Evolutionary conservation across 208 protist genomes (phyloP), one percentile per base, ranked within the genome.

Genomic region (Angomonas ambiguus): DNA sequence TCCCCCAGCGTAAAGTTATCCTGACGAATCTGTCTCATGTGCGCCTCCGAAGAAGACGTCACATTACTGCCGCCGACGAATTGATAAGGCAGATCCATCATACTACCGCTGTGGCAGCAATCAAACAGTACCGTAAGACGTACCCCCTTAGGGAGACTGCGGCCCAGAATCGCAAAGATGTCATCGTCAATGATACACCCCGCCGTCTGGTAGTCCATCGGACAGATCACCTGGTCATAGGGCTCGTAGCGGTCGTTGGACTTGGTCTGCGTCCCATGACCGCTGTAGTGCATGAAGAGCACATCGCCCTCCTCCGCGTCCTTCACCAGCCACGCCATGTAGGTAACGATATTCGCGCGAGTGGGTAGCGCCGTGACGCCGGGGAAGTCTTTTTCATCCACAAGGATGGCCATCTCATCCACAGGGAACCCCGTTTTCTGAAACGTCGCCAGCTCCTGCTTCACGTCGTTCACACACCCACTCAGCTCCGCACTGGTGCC

Each of bases 81-180:
- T 3, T 31, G 65, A 69, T 75, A 90, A 10, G 87, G 82, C 10
- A 94, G 79, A 56, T 92, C 86, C 6, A 92, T 56, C 55, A 87
- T 80, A 41, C 35, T 41, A 41, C 35, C 92, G 1, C 82, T 88
- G 86, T 97, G 92, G 74, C 92, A 97, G 81, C 88, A 94, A 65
- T 97, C 90, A 66, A 94, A 93, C 49, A 97, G 70, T 13, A 71
- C 72, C 1, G 86, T 92, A 0, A 96, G 70, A 8, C 80, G 83
- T 22, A 84, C 79, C n/a, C 81, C 86, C 24, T 45, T 27, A n/a
- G 87, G 80, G 16, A 96, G 67, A 35, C 48, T n/a, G 24, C 67
- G 31, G 31, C 68, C 67, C 13, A 95, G 79, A 42, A 83, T 61
- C 25, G 61, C 56, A 59, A 88, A 79, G 45, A 96, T 69, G 35